Percentiles rank a stretch among this genome's conserved stretches.
Evolutionary conservation across 352 stramenopile species (phyloP).

Genomic region (Globisporangium camurandrum): DNA sequence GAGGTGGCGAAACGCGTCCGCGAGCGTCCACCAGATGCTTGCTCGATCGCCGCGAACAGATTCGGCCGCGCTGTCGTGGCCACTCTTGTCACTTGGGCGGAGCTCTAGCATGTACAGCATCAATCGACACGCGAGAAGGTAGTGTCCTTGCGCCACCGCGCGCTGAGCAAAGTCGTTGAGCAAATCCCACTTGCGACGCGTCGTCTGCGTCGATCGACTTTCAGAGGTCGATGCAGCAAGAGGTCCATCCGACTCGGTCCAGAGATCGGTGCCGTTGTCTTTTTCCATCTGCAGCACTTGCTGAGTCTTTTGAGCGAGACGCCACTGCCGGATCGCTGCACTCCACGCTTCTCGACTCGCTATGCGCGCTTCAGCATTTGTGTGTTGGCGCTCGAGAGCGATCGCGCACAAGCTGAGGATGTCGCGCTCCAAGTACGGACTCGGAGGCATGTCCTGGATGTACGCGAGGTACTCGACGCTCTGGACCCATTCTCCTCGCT

Average conservation of each 20-base stretch:
- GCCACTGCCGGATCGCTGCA: slow-evolving; percentile 45
- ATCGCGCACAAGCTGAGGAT: slow-evolving; percentile 53
- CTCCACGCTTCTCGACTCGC: slow-evolving; percentile 47
- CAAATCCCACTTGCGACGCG: slow-evolving; percentile 35
- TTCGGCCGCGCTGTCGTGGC: slow-evolving; percentile 1
- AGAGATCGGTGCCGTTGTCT: background rate
- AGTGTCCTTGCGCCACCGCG: slow-evolving; percentile 36
- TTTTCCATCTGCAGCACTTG: background rate
- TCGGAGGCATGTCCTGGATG: slow-evolving; percentile 37
- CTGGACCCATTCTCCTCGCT: slow-evolving; percentile 40
- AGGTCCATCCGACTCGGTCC: background rate
- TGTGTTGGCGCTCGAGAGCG: slow-evolving; percentile 24
- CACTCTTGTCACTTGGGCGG: background rate
- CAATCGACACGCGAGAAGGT: slow-evolving; percentile 32
- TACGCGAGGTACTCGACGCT: slow-evolving; percentile 58
- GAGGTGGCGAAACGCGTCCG: slow-evolving; percentile 55
- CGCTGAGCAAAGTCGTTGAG: slow-evolving; percentile 43
- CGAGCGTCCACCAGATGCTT: slow-evolving; percentile 42
- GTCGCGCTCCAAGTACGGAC: slow-evolving; percentile 50
- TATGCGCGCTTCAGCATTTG: slow-evolving; percentile 1
- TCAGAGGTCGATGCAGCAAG: background rate
- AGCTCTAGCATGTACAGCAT: slow-evolving; percentile 43
- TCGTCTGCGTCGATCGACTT: background rate
- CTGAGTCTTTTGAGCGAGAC: slow-evolving; percentile 27
- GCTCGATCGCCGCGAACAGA: slow-evolving; percentile 10